Conservation (phyloP, 1,139 yeast species). For the Groenewaldozyma auringiensis region DNA sequence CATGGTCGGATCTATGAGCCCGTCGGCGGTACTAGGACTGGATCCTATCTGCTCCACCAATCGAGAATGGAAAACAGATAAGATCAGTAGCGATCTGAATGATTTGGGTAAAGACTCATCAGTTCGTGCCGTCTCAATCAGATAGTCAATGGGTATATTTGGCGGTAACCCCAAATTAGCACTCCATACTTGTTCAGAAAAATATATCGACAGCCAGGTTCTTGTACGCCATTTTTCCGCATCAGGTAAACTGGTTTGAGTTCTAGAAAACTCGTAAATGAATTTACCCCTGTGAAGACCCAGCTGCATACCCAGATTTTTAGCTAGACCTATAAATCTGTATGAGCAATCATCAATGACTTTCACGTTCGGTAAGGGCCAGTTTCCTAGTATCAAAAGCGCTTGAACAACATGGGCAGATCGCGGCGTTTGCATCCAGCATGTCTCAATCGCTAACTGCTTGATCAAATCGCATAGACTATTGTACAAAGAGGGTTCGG, state of each 20-base stretch:
- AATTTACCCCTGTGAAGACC: conserved; percentile 94
- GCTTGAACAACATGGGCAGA: conserved; percentile 93
- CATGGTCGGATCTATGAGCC: conserved; percentile 74
- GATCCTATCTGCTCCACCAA: conserved; percentile 82
- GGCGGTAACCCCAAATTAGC: conserved; percentile 85
- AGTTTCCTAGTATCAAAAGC: conserved; percentile 64
- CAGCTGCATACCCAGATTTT: conserved; percentile 72
- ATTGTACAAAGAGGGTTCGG: conserved; percentile 76
- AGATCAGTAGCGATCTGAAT: conserved; percentile 63
- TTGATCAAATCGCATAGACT: conserved; percentile 70
- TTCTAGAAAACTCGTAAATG: conserved; percentile 81
- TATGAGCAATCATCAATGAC: conserved; percentile 89
- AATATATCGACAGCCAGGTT: conserved; percentile 84
- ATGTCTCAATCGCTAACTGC: conserved; percentile 83
- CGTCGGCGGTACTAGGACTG: conserved; percentile 83
- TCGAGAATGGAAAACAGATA: conserved; percentile 79
- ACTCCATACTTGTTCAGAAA: conserved; percentile 87
- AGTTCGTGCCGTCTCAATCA: conserved; percentile 69
- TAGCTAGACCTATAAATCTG: conserved; percentile 80
- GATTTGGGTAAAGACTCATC: conserved; percentile 59
- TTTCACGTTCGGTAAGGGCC: conserved; percentile 94
- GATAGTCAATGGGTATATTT: conserved; percentile 72
- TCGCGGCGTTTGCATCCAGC: conserved; percentile 90
- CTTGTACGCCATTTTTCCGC: conserved; percentile 94
- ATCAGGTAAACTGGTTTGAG: conserved; percentile 81